Conservation (phyloP, 2,329 filamentous ascomycete genomes). For the Ustulina deusta region DNA sequence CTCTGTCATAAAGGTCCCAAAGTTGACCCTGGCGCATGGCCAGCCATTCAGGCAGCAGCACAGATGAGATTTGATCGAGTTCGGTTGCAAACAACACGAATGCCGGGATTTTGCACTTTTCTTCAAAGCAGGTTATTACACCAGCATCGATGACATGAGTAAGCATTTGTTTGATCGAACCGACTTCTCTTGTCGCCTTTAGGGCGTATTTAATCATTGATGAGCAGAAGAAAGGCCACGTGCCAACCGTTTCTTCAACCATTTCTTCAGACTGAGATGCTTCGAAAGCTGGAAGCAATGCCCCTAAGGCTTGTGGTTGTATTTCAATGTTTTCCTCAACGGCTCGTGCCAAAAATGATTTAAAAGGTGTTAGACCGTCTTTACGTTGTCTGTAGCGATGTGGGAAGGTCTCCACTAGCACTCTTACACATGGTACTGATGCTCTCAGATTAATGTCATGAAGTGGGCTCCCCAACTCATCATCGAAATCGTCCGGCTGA, state of each 20-base stretch:
- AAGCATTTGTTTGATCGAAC: not conserved
- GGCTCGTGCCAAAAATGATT: not conserved
- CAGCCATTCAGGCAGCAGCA: not conserved
- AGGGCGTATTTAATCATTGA: not conserved
- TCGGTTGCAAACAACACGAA: conserved; percentile 10
- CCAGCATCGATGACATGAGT: not conserved
- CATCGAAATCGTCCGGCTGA: conserved; percentile 2
- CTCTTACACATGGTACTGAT: conserved; percentile 3
- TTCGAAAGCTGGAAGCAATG: conserved; percentile 3
- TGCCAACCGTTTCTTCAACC: not conserved
- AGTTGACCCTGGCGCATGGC: not conserved
- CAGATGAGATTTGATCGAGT: not conserved
- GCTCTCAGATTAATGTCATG: not conserved
- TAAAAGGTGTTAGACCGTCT: conserved; percentile 9
- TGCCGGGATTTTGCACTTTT: not conserved
- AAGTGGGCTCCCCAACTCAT: conserved; percentile 3
- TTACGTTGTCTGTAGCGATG: conserved; percentile 11
- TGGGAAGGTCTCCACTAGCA: conserved; percentile 12
- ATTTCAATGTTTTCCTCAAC: not conserved
- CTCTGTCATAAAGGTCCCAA: not conserved
- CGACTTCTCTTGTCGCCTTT: not conserved
- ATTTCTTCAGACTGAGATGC: not conserved
- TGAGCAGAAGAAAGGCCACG: not conserved
- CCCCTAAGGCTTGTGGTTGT: not conserved
- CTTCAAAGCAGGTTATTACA: not conserved